Conservation (phyloP, 2,329 filamentous ascomycete genomes). For the Phoma sp. region DNA sequence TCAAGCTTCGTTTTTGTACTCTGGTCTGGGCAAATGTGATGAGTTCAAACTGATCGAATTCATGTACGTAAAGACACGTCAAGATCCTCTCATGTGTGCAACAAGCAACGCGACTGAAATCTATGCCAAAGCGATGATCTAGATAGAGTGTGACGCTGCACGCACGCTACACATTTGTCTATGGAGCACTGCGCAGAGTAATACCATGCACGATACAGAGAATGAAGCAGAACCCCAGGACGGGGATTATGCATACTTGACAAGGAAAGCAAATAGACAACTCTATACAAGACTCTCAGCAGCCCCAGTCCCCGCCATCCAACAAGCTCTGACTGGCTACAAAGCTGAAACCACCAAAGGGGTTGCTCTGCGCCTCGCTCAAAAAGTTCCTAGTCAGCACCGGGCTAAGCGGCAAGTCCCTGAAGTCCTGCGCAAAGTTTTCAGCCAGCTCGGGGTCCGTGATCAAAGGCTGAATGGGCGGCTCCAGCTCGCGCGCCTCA, state of each 20-base stretch:
- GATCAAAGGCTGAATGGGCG: conserved; percentile 91
- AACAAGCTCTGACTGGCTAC: conserved; percentile 60
- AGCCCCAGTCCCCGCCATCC: conserved; percentile 46
- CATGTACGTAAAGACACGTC: too few relatives aligned
- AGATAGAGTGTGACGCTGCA: neutral
- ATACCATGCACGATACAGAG: neutral
- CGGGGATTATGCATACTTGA: neutral
- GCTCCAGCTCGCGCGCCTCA: conserved; percentile 79
- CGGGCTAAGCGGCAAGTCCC: conserved; percentile 80
- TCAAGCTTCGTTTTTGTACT: too few relatives aligned
- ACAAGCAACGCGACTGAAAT: neutral
- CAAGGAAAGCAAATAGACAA: neutral
- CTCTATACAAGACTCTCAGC: conserved; percentile 22
- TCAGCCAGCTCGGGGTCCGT: conserved; percentile 95
- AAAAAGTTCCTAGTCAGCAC: conserved; percentile 50
- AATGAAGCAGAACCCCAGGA: neutral
- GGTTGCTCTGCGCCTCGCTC: conserved; percentile 49
- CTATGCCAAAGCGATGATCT: too few relatives aligned
- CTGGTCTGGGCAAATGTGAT: too few relatives aligned
- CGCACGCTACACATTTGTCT: neutral
- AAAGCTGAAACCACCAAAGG: conserved; percentile 62
- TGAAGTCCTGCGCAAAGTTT: conserved; percentile 96
- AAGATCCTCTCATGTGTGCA: too few relatives aligned
- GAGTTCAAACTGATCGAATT: too few relatives aligned
- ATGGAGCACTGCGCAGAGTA: neutral